Percentiles rank a stretch among this genome's conserved stretches.
Conservation (phyloP, 176 grass and related monocot genomes). For the Avena sativa region DNA sequence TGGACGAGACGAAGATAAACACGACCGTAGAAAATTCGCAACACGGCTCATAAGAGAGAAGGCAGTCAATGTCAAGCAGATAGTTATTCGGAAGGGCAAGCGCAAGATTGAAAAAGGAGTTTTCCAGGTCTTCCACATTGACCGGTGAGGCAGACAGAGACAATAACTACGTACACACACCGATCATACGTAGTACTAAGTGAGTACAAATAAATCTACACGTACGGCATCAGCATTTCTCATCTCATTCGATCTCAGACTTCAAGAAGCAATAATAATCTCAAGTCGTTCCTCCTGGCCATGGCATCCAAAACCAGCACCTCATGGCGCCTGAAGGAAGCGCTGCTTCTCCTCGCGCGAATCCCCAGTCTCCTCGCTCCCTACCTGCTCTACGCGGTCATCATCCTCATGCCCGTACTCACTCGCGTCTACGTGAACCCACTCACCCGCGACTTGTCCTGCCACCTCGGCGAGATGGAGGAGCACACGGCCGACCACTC, state of each 20-base stretch:
- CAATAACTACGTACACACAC: not conserved
- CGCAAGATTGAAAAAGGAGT: too few species aligned
- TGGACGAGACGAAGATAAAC: too few species aligned
- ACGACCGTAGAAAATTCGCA: too few species aligned
- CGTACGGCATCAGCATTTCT: not conserved
- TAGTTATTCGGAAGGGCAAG: too few species aligned
- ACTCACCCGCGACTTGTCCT: not conserved
- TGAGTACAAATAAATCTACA: not conserved
- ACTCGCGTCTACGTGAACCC: not conserved
- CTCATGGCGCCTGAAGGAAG: not conserved
- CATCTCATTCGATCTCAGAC: not conserved
- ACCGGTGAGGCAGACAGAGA: too few species aligned
- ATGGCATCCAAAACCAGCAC: conserved; percentile 35
- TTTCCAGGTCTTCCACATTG: too few species aligned
- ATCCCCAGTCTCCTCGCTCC: conserved; percentile 40
- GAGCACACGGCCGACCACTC: conserved; percentile 1
- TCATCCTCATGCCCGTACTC: not conserved
- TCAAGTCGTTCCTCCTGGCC: not conserved
- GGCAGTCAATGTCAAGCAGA: too few species aligned
- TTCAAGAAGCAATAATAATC: not conserved
- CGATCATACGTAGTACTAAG: too few species aligned
- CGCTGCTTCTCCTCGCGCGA: conserved; percentile 10
- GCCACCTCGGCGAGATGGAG: not conserved
- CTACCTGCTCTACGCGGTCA: not conserved
- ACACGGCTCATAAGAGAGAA: too few species aligned